Evolutionary conservation across 2,329 filamentous ascomycete genomes (phyloP).

Genomic region (Aspergillus versicolor): DNA sequence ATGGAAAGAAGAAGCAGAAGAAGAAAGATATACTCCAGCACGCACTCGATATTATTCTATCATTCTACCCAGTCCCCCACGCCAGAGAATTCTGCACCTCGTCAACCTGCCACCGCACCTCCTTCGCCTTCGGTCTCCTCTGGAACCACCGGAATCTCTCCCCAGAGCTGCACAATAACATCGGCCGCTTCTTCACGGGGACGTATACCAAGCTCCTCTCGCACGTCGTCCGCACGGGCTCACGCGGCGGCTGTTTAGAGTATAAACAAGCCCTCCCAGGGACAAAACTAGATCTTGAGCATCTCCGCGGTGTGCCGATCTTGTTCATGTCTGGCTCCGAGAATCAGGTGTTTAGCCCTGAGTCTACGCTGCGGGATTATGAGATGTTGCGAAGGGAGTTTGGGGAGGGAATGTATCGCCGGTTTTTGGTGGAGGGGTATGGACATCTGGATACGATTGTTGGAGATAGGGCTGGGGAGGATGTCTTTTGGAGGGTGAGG

Average conservation of each 20-base stretch:
- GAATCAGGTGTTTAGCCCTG: slow-evolving; percentile 27
- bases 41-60: slow-evolving; percentile 23
- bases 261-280: background rate
- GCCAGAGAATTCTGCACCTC: slow-evolving; percentile 32
- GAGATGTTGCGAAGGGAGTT: slow-evolving; percentile 22
- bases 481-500: slow-evolving; percentile 17
- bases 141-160: slow-evolving; percentile 39
- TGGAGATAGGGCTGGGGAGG: slow-evolving; percentile 18
- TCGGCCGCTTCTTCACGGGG: slow-evolving; percentile 29
- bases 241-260: slow-evolving; percentile 1
- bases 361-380: slow-evolving; percentile 25
- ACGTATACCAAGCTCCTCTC: slow-evolving; percentile 28
- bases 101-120: slow-evolving; percentile 31
- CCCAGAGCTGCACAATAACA: slow-evolving; percentile 28
- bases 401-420: slow-evolving; percentile 18
- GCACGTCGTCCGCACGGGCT: slow-evolving; percentile 28
- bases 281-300: slow-evolving; percentile 11
- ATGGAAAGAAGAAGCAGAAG: too few species aligned
- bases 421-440: slow-evolving; percentile 23
- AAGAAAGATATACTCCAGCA: slow-evolving; percentile 14
- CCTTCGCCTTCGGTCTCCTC: slow-evolving; percentile 35
- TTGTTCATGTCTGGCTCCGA: slow-evolving; percentile 24
- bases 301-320: slow-evolving; percentile 21
- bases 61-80: slow-evolving; percentile 34
- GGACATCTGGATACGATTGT: slow-evolving; percentile 30